Evolutionary conservation across 1,284 basidiomycete species (phyloP).

Genomic region (Trametes hirsuta): DNA sequence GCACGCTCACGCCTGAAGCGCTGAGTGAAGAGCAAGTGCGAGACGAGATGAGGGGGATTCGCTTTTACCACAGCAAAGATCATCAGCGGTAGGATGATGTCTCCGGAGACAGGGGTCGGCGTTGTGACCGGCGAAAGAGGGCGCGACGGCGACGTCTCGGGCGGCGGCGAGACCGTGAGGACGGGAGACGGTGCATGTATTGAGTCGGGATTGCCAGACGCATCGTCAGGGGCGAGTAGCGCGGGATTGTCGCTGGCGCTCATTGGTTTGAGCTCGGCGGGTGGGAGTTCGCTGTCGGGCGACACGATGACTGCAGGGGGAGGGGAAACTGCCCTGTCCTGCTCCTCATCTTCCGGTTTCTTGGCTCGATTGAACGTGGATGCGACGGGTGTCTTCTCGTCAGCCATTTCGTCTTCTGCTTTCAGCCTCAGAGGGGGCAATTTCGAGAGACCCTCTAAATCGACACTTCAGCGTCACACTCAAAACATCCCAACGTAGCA

Average conservation of each 20-base stretch:
- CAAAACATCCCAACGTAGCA: slow-evolving; percentile 1
- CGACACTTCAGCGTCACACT: background rate
- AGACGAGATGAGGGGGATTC: slow-evolving; percentile 85
- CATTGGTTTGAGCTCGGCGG: slow-evolving; percentile 15
- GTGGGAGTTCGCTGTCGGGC: slow-evolving; percentile 24
- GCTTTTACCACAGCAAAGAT: slow-evolving; percentile 91
- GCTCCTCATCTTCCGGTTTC: slow-evolving; percentile 24
- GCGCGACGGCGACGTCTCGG: slow-evolving; percentile 22
- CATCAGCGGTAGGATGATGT: slow-evolving; percentile 85
- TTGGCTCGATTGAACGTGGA: slow-evolving; percentile 30
- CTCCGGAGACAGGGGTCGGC: slow-evolving; percentile 64
- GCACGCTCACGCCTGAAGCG: slow-evolving; percentile 77
- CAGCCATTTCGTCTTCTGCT: slow-evolving; percentile 53
- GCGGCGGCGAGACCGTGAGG: slow-evolving; percentile 35
- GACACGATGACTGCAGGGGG: slow-evolving; percentile 36
- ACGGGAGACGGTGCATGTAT: slow-evolving; percentile 25
- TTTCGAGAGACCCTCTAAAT: slow-evolving; percentile 66
- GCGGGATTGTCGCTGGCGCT: slow-evolving; percentile 8
- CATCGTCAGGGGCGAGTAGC: slow-evolving; percentile 18
- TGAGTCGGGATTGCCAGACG: slow-evolving; percentile 14
- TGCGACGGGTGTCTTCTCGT: slow-evolving; percentile 41
- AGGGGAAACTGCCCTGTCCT: slow-evolving; percentile 23
- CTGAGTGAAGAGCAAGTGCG: slow-evolving; percentile 86
- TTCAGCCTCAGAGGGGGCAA: slow-evolving; percentile 69
- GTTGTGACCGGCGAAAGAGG: slow-evolving; percentile 16